These are phyloP conservation scores for Citrullus amarus DNA, from an alignment of 306 rosid species.

Conservation along the genomic window DNA sequence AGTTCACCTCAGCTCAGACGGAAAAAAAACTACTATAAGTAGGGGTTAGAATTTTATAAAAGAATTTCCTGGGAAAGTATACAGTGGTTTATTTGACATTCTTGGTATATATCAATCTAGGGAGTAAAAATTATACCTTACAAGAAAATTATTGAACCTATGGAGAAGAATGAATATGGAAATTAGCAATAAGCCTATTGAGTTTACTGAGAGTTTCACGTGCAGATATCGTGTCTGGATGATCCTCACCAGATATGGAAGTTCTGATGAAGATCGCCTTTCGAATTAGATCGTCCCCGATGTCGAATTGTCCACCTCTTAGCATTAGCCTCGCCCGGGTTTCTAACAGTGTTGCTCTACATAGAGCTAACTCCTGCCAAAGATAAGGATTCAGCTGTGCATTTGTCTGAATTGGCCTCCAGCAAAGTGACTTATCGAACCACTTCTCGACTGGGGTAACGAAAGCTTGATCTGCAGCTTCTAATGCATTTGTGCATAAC, in stretches of 20 bases:
- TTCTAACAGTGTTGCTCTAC: constrained; percentile 71
- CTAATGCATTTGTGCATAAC: constrained; percentile 60
- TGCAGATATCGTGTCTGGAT: constrained; percentile 67
- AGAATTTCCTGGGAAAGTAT: constrained; percentile 23
- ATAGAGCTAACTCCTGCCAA: constrained; percentile 77
- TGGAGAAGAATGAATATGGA: constrained; percentile 47
- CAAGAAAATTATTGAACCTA: constrained; percentile 32
- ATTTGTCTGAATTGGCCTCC: constrained; percentile 64
- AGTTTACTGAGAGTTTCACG: constrained; percentile 67
- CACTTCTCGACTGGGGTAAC: constrained; percentile 75
- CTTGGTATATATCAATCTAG: constrained; percentile 27
- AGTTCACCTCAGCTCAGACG: not conserved
- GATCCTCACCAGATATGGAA: constrained; percentile 78
- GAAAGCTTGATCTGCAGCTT: constrained; percentile 79
- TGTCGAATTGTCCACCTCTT: constrained; percentile 76
- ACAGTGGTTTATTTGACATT: constrained; percentile 36
- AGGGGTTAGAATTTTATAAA: constrained; percentile 16
- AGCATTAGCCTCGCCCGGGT: constrained; percentile 82
- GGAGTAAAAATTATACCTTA: constrained; percentile 22
- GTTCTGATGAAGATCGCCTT: constrained; percentile 72
- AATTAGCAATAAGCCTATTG: constrained; percentile 64
- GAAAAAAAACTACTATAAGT: constrained; percentile 8
- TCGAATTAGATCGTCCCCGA: constrained; percentile 69
- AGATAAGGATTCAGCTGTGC: constrained; percentile 82
- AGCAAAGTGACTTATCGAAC: constrained; percentile 67